Evolutionary conservation across 2,329 filamentous ascomycete genomes (phyloP), one percentile per base, ranked within the genome.

Genomic region (Ophioceras dolichostomum): DNA sequence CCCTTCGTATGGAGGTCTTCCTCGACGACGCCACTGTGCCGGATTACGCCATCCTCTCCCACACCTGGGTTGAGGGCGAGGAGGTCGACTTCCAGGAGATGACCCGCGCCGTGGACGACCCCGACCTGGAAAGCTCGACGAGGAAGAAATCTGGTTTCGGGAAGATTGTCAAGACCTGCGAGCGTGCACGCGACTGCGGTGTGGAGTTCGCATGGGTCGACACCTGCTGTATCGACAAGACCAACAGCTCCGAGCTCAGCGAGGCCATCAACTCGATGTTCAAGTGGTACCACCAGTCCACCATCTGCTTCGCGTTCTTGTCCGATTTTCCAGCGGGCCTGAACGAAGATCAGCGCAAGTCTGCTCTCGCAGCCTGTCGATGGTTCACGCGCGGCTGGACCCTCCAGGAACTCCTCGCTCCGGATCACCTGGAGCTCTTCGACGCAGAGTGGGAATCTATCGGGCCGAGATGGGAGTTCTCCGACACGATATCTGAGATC

Each of bases 61-160:
- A 41, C 32, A 29, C 26, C 12, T 38, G 39, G 39, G 35, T 35
- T 13, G 31, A 27, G 3, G 32, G 21, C 31, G 21, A 28, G 7
- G 1, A 75, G 55, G 4, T 67, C 68, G 14, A 63, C 66, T 26
- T 70, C 62, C 1, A 71, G 68, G 6, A 75, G 70, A 46, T 74
- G 40, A 66, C 60, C 9, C 70, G 70, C 2, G 10, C 13, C 28
- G 4, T 67, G 68, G 16, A 63, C 66, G 24, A 70, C 62, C 1
- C 70, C 68, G 5, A 75, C 70, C 46, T 74, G 40, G 65, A 59
- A 10, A 70, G 70, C 3, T n/a, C n/a, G n/a, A n/a, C n/a, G n/a
- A 14, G 8, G 7, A 33, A 12, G 14, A 9, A 19, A 12, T 6
- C 26, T n/a, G 34, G 34, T 10, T 21, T 22, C 20, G 16, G 13